Conservation (phyloP, 306 rosid genomes). For the Lagenaria siceraria region DNA sequence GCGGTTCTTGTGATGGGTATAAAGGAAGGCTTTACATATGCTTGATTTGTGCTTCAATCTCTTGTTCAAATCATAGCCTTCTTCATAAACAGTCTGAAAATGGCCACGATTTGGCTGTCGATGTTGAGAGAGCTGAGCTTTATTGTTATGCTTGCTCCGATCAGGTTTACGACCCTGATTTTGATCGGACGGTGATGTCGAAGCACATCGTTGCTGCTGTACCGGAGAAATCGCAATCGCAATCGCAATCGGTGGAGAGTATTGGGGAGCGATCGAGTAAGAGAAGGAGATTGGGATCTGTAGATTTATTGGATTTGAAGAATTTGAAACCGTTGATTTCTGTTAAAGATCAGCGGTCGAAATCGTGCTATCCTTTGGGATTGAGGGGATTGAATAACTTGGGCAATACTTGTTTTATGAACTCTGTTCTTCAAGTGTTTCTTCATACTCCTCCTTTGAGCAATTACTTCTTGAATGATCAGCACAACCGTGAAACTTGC, state of each 20-base stretch:
- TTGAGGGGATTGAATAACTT: conserved; percentile 85
- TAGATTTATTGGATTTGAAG: conserved; percentile 24
- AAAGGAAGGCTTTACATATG: conserved; percentile 58
- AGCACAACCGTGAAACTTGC: conserved; percentile 48
- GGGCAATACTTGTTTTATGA: conserved; percentile 86
- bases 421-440: conserved; percentile 81
- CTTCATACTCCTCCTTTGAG: conserved; percentile 62
- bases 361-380: conserved; percentile 72
- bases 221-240: conserved; percentile 9
- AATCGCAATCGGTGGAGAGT: conserved; percentile 32
- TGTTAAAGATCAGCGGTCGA: conserved; percentile 40
- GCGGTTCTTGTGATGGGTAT: conserved; percentile 53
- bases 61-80: conserved; percentile 52
- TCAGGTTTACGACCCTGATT: conserved; percentile 85
- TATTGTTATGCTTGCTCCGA: conserved; percentile 63
- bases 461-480: conserved; percentile 63
- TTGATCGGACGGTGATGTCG: conserved; percentile 63
- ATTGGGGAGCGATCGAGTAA: conserved; percentile 69
- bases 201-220: conserved; percentile 34
- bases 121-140: conserved; percentile 75
- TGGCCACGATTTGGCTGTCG: conserved; percentile 68
- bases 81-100: conserved; percentile 28
- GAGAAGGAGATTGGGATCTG: conserved; percentile 52
- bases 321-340: conserved; percentile 24
- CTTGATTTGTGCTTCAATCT: conserved; percentile 59